Conservation (phyloP, 2,329 filamentous ascomycete genomes). For the Magnaporthiopsis rhizophila region DNA sequence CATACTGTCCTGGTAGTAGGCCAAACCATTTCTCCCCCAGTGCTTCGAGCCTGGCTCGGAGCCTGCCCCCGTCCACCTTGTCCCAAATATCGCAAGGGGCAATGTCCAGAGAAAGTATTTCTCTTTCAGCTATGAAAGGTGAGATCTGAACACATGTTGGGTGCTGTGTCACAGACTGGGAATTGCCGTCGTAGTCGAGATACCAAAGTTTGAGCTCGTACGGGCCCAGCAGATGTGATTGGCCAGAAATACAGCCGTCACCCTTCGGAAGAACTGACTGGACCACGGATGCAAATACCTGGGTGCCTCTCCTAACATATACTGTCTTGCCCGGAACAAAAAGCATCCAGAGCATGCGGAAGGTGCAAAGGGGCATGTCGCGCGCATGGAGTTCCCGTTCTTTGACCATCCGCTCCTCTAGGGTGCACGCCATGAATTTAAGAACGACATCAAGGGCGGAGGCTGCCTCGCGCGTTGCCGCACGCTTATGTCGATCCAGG, state of each 20-base stretch:
- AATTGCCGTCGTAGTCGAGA: background rate
- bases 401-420: background rate
- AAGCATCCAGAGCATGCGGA: conserved; percentile 7
- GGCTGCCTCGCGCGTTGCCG: background rate
- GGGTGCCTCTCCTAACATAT: background rate
- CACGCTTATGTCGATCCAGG: background rate
- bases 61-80: background rate
- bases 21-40: background rate
- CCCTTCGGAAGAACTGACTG: background rate
- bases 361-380: background rate
- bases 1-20: background rate
- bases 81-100: conserved; percentile 1
- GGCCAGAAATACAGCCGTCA: background rate
- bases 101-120: background rate
- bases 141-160: background rate
- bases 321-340: background rate
- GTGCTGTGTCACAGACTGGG: background rate
- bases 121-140: background rate
- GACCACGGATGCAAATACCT: background rate
- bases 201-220: conserved; percentile 1
- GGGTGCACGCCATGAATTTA: background rate
- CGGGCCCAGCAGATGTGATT: background rate
- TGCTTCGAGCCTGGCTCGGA: background rate
- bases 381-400: background rate
- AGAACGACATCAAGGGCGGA: background rate